phyloP scores from a whole-genome alignment of 2,329 filamentous ascomycete genomes.

The Penicillium sp. region DNA sequence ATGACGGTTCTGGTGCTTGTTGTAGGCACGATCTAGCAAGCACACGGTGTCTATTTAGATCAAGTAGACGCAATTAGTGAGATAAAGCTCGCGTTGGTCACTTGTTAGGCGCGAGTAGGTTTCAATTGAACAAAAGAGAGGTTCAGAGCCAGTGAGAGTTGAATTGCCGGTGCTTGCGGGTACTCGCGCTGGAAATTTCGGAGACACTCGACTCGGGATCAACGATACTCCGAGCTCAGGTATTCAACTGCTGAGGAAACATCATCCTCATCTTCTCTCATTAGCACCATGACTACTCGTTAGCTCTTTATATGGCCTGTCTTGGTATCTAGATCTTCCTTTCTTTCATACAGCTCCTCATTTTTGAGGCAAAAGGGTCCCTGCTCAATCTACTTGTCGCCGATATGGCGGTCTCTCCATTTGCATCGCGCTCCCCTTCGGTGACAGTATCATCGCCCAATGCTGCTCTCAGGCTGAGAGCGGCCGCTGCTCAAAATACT shows the following conservation, averaged over 20 bases:
- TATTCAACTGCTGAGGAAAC: slow-evolving; percentile 1
- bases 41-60: not conserved
- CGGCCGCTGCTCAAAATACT: slow-evolving; percentile 30
- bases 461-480: slow-evolving; percentile 35
- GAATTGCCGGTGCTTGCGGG: slow-evolving; percentile 6
- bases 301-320: not conserved
- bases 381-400: not conserved
- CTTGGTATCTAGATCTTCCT: not conserved
- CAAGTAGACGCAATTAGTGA: not conserved
- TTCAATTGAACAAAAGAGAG: not conserved
- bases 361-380: not conserved
- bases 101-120: not conserved
- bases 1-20: slow-evolving; percentile 18
- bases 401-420: slow-evolving; percentile 45
- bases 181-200: slow-evolving; percentile 29
- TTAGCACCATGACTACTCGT: not conserved
- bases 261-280: not conserved
- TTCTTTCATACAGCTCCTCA: not conserved
- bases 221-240: slow-evolving; percentile 24
- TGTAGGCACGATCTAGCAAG: slow-evolving; percentile 3
- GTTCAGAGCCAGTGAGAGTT: not conserved
- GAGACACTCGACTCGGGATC: slow-evolving; percentile 25
- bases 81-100: not conserved
- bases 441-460: slow-evolving; percentile 32
- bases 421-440: slow-evolving; percentile 39